Evolutionary conservation across 495 filamentous ascomycete genomes (phyloP).

Genomic region (Pyrenula massariospora): DNA sequence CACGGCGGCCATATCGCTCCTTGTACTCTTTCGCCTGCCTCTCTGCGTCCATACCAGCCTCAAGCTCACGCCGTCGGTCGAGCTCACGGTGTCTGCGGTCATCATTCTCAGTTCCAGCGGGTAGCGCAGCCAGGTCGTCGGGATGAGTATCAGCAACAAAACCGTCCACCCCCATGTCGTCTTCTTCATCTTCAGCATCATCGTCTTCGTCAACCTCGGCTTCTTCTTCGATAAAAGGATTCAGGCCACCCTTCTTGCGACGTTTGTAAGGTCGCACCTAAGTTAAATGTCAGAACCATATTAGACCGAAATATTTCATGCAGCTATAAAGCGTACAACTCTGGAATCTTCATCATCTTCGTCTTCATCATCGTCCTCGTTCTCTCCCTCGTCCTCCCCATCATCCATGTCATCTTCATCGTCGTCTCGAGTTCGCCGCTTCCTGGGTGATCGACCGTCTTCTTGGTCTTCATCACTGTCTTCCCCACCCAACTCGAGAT

Average conservation of each 20-base stretch:
- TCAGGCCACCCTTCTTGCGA: conserved; percentile 50
- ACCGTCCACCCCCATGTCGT: conserved; percentile 62
- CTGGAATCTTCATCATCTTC: conserved; percentile 50
- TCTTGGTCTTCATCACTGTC: conserved; percentile 7
- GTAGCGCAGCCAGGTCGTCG: conserved; percentile 73
- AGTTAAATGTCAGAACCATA: conserved; percentile 2
- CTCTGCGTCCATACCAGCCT: conserved; percentile 80
- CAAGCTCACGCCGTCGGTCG: conserved; percentile 78
- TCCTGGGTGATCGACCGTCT: not conserved
- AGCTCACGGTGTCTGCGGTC: conserved; percentile 90
- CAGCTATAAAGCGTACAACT: conserved; percentile 27
- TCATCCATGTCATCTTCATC: conserved; percentile 38
- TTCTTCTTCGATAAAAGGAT: conserved; percentile 87
- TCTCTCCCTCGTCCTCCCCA: conserved; percentile 35
- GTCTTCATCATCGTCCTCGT: conserved; percentile 35
- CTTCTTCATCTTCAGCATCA: conserved; percentile 83
- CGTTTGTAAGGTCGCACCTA: conserved; percentile 74
- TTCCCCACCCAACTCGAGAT: not conserved
- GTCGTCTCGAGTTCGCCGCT: conserved; percentile 19
- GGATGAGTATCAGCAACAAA: conserved; percentile 84
- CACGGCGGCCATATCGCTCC: conserved; percentile 66
- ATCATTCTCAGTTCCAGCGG: conserved; percentile 69
- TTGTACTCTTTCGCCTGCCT: conserved; percentile 78
- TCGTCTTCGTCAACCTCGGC: conserved; percentile 96
- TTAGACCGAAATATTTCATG: conserved; percentile 1